A percentile compares a stretch with the other conserved stretches of the same genome.
Evolutionary conservation across 495 filamentous ascomycete genomes (phyloP).

Genomic region (Clohesyomyces aquaticus): DNA sequence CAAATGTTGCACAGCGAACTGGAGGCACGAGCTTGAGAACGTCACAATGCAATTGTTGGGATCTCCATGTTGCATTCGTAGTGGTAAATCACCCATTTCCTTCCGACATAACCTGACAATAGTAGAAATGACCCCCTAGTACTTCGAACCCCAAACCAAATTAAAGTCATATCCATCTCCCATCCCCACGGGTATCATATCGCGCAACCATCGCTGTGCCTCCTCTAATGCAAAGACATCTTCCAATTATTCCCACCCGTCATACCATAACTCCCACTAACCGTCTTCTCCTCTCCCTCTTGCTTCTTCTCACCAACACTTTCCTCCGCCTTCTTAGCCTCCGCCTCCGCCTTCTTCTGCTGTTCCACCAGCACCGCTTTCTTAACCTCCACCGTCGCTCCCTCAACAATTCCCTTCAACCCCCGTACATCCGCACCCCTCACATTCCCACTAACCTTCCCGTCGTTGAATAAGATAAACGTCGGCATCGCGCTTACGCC

Average conservation of each 20-base stretch:
- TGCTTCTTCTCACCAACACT: slow-evolving; percentile 6
- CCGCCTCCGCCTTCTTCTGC: neutral
- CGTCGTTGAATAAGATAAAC: slow-evolving; percentile 40
- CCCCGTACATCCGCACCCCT: slow-evolving; percentile 33
- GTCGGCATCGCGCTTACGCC: slow-evolving; percentile 41
- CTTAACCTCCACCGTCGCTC: slow-evolving; percentile 18
- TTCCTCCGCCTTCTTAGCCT: slow-evolving; percentile 18
- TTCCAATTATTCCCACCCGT: slow-evolving; percentile 32
- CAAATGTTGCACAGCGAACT: neutral
- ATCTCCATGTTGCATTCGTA: neutral
- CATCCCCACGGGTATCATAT: too few relatives aligned
- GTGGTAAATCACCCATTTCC: too few relatives aligned
- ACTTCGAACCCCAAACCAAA: too few relatives aligned
- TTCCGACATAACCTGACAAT: too few relatives aligned
- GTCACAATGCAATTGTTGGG: neutral
- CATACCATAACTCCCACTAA: slow-evolving; percentile 42
- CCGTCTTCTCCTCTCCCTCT: slow-evolving; percentile 33
- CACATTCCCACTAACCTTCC: slow-evolving; percentile 29
- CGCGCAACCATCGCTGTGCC: too few relatives aligned
- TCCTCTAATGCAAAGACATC: slow-evolving; percentile 25
- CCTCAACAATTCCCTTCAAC: slow-evolving; percentile 30
- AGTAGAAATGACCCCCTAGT: too few relatives aligned
- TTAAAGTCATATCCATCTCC: neutral
- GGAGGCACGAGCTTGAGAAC: neutral
- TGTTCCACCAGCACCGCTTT: neutral